Base-by-base conservation (phyloP, 805 yeast species). In the Zygosaccharomyces bailii region DNA sequence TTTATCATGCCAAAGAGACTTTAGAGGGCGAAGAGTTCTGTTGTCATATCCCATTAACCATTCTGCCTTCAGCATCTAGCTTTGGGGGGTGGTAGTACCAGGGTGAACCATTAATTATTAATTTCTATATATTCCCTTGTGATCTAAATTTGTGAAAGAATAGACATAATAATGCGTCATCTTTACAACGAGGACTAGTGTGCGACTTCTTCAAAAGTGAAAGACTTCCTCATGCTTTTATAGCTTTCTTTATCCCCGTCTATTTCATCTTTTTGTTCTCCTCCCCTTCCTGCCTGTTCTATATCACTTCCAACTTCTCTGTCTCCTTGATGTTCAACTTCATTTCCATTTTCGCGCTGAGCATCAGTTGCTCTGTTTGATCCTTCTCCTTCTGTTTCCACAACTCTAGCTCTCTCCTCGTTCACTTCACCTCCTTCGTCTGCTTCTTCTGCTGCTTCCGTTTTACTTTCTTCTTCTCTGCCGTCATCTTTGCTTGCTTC, bases 1-100 rank as follows among this genome's bases (percentile, higher is more conserved):
- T 69, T 7, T 52, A 46, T 10, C 58, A 60, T 29, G 70, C 72
- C 0, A 63, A 53, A 29, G 68, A 68, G 23, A 51, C 50, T 17
- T 20, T 72, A 9, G 66, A 60, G 17, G 76, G 76, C 5, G 59
- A 55, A 17, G 72, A 66, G 20, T 71, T 78, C 46, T 57, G 62
- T 7, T 72, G 76, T 42, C 62, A 71, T 32, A 55, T 77, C 4
- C 80, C 81, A 1, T 30, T 77, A 1, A 57, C 63, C 18, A 66
- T 77, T 1, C 50, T 75, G 13, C 79, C 80, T 1, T 60, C 76
- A 4, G 65, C 71, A 29, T 65, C 68, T 33, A 74, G 70, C 48
- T 70, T 74, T 48, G 78, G 78, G 30, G 81, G 80, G 5, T 66
- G 76, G 61, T 63, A 65, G 35, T 34, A 20, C 29, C 42, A 18